Base-by-base conservation (phyloP, 345 rosid genomes). In the Lepidium aucheri region DNA sequence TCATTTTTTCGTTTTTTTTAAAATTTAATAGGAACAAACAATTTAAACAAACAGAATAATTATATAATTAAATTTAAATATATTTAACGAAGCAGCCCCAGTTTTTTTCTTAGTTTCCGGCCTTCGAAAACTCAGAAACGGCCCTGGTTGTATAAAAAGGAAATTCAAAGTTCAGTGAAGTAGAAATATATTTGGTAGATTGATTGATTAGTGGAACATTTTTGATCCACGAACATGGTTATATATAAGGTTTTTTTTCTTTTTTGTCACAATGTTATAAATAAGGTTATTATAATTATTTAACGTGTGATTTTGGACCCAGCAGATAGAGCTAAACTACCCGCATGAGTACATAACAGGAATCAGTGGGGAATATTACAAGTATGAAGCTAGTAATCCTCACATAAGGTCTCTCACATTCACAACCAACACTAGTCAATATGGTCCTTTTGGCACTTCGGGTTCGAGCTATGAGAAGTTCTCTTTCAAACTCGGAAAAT, bases 301-400 rank as follows among this genome's bases (percentile, higher is more conserved):
- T 13, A 39, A 28, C 32, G 7, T 56, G 14, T 71, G 43, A 32
- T 58, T 28, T 33, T 72, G 66, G 65, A 72, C 44, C 39, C 52
- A 56, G 65, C 76, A 72, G 76, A 64, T 72, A 47, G 76, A 72
- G 52, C 34, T 72, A 0, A 58, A 51, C 34, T 57, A 57, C 42
- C 76, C 71, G 4, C 54, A 72, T 24, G 76, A 72, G 60, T 72
- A 65, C 61, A 65, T 65, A 15, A 65, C 60, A 8, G 71, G 71
- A 4, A 41, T 72, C 9, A 72, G 76, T 15, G 76, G 76, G 56
- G 76, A 72, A 40, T 72, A 41, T 15, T 64, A 56, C 60, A 64
- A 65, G 15, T 64, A 72, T 52, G 70, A 64, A 32, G 65, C 60
- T 20, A 72, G 60, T 46, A 57, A 66, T 44, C 77, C 77, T 35